Conservation (phyloP, 768 basidiomycete genomes). For the Crucibulum laeve region DNA sequence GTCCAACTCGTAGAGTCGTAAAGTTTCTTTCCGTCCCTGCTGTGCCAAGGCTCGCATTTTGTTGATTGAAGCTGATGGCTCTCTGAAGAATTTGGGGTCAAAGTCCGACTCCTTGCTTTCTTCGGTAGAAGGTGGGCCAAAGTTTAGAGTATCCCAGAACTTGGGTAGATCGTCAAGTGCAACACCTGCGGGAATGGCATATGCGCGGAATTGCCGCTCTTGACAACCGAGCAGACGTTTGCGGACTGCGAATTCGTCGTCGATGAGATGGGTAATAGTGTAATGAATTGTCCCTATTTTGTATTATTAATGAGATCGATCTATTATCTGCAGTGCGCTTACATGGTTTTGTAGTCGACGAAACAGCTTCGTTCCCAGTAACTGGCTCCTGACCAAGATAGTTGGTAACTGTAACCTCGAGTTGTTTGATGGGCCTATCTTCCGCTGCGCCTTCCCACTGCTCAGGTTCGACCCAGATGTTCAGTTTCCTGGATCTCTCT, state of each 20-base stretch:
- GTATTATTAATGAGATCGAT: neutral
- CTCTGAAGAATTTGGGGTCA: conserved; percentile 28
- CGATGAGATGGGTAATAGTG: conserved; percentile 38
- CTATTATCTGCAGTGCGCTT: conserved; percentile 6
- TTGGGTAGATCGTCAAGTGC: conserved; percentile 33
- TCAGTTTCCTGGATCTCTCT: conserved; percentile 36
- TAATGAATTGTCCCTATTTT: conserved; percentile 60
- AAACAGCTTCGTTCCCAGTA: conserved; percentile 32
- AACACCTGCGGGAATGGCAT: conserved; percentile 47
- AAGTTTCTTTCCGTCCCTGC: conserved; percentile 37
- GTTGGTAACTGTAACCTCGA: conserved; percentile 41
- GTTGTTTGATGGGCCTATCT: conserved; percentile 47
- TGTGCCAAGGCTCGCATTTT: conserved; percentile 42
- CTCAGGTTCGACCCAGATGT: conserved; percentile 65
- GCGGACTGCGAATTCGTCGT: conserved; percentile 29
- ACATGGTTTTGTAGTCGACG: conserved; percentile 21
- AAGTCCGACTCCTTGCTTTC: conserved; percentile 21
- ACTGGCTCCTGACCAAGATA: conserved; percentile 19
- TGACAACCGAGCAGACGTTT: conserved; percentile 24
- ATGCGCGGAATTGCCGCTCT: conserved; percentile 41
- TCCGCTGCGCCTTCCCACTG: conserved; percentile 37
- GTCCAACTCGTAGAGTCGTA: conserved; percentile 27
- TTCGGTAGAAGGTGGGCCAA: conserved; percentile 18
- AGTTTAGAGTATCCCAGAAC: conserved; percentile 44
- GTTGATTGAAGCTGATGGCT: conserved; percentile 27